These are phyloP conservation scores for Globomyces pollinis-pini DNA, from an alignment of 192 early-diverging fungal species.

Conservation along the genomic window DNA sequence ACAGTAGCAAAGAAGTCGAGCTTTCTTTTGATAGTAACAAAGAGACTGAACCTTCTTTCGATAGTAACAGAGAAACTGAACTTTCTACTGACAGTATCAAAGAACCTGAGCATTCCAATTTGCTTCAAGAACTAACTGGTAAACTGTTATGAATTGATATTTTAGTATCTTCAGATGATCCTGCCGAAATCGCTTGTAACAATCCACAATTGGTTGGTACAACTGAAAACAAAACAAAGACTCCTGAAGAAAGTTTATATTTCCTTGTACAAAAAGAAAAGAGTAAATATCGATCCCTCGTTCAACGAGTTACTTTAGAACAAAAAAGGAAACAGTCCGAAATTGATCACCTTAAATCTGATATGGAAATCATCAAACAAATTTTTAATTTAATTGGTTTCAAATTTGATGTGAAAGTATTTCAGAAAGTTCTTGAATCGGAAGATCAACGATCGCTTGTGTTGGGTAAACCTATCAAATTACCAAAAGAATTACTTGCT, in stretches of 20 bases:
- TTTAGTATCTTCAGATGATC: not conserved
- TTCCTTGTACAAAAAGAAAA: conserved; percentile 32
- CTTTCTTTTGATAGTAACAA: too few species aligned
- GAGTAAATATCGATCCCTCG: conserved; percentile 30
- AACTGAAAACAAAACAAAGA: not conserved
- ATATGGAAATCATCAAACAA: conserved; percentile 8
- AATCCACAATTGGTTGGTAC: not conserved
- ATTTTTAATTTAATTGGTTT: not conserved
- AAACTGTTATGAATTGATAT: not conserved
- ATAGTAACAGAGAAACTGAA: too few species aligned
- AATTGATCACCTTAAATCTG: conserved; percentile 30
- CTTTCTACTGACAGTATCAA: too few species aligned
- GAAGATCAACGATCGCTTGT: too few species aligned
- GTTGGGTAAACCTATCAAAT: too few species aligned
- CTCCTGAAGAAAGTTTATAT: conserved; percentile 18
- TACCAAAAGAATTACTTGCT: too few species aligned
- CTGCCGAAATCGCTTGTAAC: not conserved
- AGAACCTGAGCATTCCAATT: too few species aligned
- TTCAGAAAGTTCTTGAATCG: not conserved
- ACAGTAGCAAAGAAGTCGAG: too few species aligned
- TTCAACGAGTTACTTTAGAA: conserved; percentile 31
- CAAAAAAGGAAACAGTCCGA: conserved; percentile 34
- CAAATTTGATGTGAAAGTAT: not conserved
- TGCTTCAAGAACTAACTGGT: not conserved
- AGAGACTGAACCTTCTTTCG: too few species aligned